Conservation (phyloP, 371 early-diverging fungal genomes). For the Rhizopus stolonifer region DNA sequence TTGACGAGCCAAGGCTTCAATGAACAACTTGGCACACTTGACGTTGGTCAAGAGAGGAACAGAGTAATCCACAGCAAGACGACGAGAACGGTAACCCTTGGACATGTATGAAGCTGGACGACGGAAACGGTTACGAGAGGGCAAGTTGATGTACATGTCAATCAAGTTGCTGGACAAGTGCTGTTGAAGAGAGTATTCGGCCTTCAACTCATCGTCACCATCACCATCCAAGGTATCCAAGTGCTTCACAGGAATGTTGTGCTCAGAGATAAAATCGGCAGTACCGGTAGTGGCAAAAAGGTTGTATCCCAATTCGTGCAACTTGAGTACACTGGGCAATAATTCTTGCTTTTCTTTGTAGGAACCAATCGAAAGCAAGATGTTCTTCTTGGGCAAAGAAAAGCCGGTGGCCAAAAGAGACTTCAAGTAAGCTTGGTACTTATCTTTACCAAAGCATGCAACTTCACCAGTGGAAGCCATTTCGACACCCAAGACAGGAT, state of each 20-base stretch:
- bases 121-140: conserved; percentile 93
- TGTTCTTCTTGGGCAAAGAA: conserved; percentile 86
- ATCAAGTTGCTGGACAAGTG: conserved; percentile 95
- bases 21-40: conserved; percentile 96
- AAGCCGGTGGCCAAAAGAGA: conserved; percentile 91
- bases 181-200: conserved; percentile 90
- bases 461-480: conserved; percentile 99
- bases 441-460: conserved; percentile 93
- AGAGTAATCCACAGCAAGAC: conserved; percentile 96
- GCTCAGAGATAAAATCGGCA: conserved; percentile 92
- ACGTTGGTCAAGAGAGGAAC: conserved; percentile 96
- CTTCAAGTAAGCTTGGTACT: conserved; percentile 95
- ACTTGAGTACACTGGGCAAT: conserved; percentile 78
- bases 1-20: conserved; percentile 88
- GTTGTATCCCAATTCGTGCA: conserved; percentile 83
- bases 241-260: conserved; percentile 87
- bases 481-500: conserved; percentile 95
- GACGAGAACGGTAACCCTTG: conserved; percentile 91
- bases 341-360: conserved; percentile 95
- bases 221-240: conserved; percentile 73
- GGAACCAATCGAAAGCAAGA: conserved; percentile 89
- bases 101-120: conserved; percentile 95
- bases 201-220: conserved; percentile 61
- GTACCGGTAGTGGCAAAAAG: conserved; percentile 95
- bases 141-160: conserved; percentile 97